A percentile compares a stretch with the other conserved stretches of the same genome.
phyloP scores from a whole-genome alignment of 352 stramenopile genomes.

The Achlya hypogyna region DNA sequence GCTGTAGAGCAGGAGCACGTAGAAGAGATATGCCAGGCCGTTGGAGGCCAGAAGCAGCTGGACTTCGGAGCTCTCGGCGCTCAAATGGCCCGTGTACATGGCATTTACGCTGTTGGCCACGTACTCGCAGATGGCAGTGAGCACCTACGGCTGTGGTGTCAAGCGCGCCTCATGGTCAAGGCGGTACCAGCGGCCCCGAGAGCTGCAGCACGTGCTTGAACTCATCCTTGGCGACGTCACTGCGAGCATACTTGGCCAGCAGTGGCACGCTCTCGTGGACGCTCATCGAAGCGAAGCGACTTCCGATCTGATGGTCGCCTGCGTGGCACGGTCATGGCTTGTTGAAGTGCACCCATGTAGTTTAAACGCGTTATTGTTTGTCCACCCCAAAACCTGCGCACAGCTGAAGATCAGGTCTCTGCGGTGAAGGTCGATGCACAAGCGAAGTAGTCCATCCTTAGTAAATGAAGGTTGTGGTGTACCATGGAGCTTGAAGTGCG shows the following conservation, averaged over 20 bases:
- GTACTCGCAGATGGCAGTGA: conserved; percentile 11
- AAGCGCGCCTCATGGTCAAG: not conserved
- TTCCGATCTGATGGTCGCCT: too few relatives aligned
- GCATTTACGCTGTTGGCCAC: conserved; percentile 5
- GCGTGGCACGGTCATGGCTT: too few relatives aligned
- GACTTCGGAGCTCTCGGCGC: not conserved
- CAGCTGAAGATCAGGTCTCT: too few relatives aligned
- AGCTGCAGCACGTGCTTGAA: not conserved
- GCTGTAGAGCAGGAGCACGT: conserved; percentile 72
- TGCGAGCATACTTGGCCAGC: conserved; percentile 2
- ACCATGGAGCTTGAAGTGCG: too few relatives aligned
- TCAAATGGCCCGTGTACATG: conserved; percentile 14
- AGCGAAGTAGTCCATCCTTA: too few relatives aligned
- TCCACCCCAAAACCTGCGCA: too few relatives aligned
- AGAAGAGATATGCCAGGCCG: conserved; percentile 38
- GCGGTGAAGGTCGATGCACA: too few relatives aligned
- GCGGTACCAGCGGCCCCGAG: not conserved
- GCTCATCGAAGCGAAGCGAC: too few relatives aligned
- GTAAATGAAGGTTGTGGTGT: too few relatives aligned
- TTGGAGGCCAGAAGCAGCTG: conserved; percentile 10
- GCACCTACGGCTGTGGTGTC: not conserved
- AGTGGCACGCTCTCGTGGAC: conserved; percentile 1
- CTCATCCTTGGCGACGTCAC: conserved; percentile 1
- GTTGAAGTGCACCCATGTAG: too few relatives aligned
- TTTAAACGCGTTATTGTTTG: too few relatives aligned